These are phyloP conservation scores for Suhomyces coccinellae DNA, from an alignment of 1,139 yeast species.

Conservation along the genomic window DNA sequence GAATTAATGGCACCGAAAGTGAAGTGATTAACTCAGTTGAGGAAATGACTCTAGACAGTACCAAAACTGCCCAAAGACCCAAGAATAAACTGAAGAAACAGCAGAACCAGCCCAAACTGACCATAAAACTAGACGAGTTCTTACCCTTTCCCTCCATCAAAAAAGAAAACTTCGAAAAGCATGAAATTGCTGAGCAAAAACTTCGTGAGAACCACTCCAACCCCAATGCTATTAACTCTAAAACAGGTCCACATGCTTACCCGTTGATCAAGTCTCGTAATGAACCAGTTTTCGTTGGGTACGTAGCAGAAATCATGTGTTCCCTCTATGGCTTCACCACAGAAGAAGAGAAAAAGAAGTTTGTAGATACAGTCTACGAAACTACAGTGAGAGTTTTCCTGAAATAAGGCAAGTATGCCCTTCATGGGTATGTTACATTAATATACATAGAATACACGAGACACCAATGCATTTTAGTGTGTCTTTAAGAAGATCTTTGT, in stretches of 20 bases:
- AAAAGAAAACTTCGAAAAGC: conserved; percentile 54
- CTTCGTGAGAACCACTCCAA: conserved; percentile 15
- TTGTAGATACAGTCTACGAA: conserved; percentile 62
- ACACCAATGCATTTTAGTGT: neutral
- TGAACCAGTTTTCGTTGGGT: conserved; percentile 85
- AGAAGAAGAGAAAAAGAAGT: conserved; percentile 47
- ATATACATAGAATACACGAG: conserved; percentile 8
- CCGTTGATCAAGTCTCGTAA: conserved; percentile 81
- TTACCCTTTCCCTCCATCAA: conserved; percentile 66
- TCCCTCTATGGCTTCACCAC: conserved; percentile 41
- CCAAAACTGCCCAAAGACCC: neutral
- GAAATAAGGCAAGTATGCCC: conserved; percentile 21
- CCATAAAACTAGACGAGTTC: conserved; percentile 42
- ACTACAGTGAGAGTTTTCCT: conserved; percentile 61
- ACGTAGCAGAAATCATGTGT: conserved; percentile 78
- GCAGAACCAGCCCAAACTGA: conserved; percentile 12
- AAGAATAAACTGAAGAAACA: conserved; percentile 11
- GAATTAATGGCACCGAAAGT: no score
- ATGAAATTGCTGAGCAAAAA: conserved; percentile 12
- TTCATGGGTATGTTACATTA: conserved; percentile 7
- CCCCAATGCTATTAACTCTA: conserved; percentile 12
- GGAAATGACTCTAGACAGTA: neutral
- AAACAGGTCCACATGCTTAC: conserved; percentile 35
- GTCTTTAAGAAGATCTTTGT: neutral
- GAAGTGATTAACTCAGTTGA: no score